These are phyloP conservation scores for Peronospora farinosa DNA, from an alignment of 352 stramenopile genomes.

Conservation along the genomic window DNA sequence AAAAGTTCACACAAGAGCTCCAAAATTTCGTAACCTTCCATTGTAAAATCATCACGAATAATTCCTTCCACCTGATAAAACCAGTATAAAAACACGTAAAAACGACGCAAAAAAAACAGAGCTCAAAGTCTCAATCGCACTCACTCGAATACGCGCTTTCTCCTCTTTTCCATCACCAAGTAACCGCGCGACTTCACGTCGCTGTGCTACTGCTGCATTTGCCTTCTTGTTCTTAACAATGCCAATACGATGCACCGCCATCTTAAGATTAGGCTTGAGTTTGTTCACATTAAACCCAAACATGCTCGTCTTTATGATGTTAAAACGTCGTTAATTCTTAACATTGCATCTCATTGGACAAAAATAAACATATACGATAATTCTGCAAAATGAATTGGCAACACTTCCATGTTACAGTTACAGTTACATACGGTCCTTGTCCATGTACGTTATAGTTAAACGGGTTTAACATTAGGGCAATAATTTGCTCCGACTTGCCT, in stretches of 20 bases:
- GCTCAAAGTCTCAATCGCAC: constrained; percentile 9
- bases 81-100: not conserved
- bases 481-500: not conserved
- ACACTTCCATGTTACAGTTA: no score
- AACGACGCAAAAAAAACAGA: not conserved
- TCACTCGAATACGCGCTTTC: constrained; percentile 91
- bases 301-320: constrained; percentile 30
- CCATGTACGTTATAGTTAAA: no score
- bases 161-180: constrained; percentile 87
- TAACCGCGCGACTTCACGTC: constrained; percentile 72
- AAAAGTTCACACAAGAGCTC: constrained; percentile 91
- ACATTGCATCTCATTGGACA: not conserved
- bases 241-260: constrained; percentile 87
- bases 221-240: constrained; percentile 91
- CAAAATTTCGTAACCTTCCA: constrained; percentile 95
- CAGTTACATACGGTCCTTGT: no score
- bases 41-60: constrained; percentile 93
- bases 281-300: constrained; percentile 89
- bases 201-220: constrained; percentile 63
- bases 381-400: no score
- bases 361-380: not conserved
- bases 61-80: constrained; percentile 80
- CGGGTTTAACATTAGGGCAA: no score
- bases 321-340: no score
- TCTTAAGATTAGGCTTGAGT: constrained; percentile 90